Evolutionary conservation across 257 asterid species (phyloP), one percentile per base, ranked within the genome.

Genomic region (Petrea volubilis): DNA sequence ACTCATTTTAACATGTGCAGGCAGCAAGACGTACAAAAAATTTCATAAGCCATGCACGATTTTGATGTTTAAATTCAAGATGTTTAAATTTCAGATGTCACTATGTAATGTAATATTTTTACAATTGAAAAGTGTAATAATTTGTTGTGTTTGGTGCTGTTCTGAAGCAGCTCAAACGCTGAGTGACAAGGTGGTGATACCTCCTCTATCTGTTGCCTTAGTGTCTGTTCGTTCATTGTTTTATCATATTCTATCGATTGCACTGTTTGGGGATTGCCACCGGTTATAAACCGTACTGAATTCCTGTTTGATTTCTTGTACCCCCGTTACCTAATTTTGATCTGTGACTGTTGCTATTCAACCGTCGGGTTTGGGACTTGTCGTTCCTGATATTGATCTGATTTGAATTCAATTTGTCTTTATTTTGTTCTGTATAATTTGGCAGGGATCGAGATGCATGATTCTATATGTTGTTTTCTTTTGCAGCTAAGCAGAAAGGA

Each of bases 401-500:
- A n/a, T n/a, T n/a, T n/a, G n/a, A 10, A 8, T 53, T 5, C 18
- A 1, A 9, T 53, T 53, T 24, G n/a, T 53, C 60, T 11, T 23
- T 13, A 12, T 49, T 10, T 53, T 53, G 34, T 23, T 53, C 60
- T 53, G 36, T 53, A 5, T 9, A 24, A 53, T 53, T 18, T 53
- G 24, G 18, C 34, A 9, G 60, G 25, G 12, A 53, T 53, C 60
- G 25, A 9, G 21, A 10, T 53, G 34, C 36, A 52, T 52, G 60
- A 14, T 44, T 44, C 17, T 44, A 17, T 12, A 44, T 15, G 25
- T 56, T 24, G 46, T 10, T 41, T 21, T 21, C 14, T 56, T 44
- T 36, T 33, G 67, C 64, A 67, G 75, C 33, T 33, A 34, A 44
- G 49, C 23, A 64, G 61, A 62, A 17, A 64, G 34, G 21, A 24